phyloP scores from a whole-genome alignment of 441 rosid genomes.

The Gossypium davidsonii region DNA sequence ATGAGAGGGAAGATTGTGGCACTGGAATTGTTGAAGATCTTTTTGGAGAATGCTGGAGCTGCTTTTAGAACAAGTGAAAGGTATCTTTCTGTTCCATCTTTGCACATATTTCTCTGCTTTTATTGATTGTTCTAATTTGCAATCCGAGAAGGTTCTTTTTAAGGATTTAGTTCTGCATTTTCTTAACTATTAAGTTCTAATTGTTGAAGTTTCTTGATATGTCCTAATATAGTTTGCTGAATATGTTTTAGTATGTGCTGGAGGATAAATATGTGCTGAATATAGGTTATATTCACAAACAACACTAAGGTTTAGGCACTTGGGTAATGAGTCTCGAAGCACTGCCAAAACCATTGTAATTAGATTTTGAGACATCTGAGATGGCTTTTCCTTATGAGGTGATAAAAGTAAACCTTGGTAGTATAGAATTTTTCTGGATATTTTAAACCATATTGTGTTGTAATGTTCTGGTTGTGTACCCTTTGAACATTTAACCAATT shows the following conservation, averaged over 20 bases:
- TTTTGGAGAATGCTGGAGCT: slow-evolving; percentile 97
- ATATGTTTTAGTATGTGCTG: background rate
- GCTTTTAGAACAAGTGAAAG: slow-evolving; percentile 97
- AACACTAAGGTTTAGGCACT: background rate
- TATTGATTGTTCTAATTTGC: background rate
- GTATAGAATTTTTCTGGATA: background rate
- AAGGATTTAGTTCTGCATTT: background rate
- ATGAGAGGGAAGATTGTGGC: slow-evolving; percentile 98
- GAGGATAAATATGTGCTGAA: background rate
- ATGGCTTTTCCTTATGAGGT: background rate
- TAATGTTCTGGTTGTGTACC: background rate
- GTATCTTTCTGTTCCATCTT: slow-evolving; percentile 24
- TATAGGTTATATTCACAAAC: background rate
- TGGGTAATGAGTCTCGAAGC: background rate
- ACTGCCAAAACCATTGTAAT: background rate
- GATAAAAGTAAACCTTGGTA: background rate
- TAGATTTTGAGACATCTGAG: background rate
- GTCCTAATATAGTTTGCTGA: background rate
- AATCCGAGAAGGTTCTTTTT: background rate
- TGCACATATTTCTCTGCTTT: background rate
- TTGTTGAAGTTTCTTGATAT: background rate
- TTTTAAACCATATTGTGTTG: background rate
- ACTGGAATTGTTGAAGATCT: slow-evolving; percentile 84
- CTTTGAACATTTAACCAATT: background rate
- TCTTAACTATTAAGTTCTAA: background rate